These are phyloP conservation scores for Lachnellula cervina DNA, from an alignment of 2,329 filamentous ascomycete species.

Conservation along the genomic window DNA sequence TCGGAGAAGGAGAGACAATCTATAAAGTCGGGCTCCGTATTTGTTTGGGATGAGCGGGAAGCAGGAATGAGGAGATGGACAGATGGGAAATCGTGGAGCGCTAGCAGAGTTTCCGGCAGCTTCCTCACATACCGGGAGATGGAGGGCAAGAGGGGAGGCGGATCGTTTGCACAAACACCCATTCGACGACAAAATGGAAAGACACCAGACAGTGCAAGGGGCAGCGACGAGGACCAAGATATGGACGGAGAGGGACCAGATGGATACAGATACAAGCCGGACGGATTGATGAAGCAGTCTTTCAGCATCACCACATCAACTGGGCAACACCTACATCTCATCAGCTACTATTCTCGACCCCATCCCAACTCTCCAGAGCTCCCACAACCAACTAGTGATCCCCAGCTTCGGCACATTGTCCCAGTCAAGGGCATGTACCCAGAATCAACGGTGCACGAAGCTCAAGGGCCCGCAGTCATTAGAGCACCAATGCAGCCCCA, in stretches of 20 bases:
- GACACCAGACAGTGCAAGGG: constrained; percentile 76
- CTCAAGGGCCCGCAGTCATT: constrained; percentile 74
- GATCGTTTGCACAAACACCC: constrained; percentile 56
- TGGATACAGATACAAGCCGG: constrained; percentile 90
- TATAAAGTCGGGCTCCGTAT: constrained; percentile 94
- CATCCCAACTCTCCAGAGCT: constrained; percentile 68
- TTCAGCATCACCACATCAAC: constrained; percentile 96
- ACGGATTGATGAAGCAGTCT: constrained; percentile 98
- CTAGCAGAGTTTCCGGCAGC: constrained; percentile 92
- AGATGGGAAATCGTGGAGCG: constrained; percentile 98
- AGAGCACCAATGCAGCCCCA: constrained; percentile 62
- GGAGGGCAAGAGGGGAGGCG: constrained; percentile 92
- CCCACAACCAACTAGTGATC: constrained; percentile 76
- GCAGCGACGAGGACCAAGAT: constrained; percentile 77
- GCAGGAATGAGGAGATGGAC: constrained; percentile 98
- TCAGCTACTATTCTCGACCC: constrained; percentile 90
- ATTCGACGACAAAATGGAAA: constrained; percentile 59
- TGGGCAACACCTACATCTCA: constrained; percentile 89
- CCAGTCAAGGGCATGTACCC: constrained; percentile 95
- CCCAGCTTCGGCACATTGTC: constrained; percentile 72
- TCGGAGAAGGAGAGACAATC: constrained; percentile 97
- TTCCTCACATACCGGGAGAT: constrained; percentile 97
- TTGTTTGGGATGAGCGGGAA: constrained; percentile 99
- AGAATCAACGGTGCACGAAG: constrained; percentile 88
- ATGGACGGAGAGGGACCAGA: constrained; percentile 69